Conservation (phyloP, 1,284 basidiomycete species). For the Apiotrichum domesticum region DNA sequence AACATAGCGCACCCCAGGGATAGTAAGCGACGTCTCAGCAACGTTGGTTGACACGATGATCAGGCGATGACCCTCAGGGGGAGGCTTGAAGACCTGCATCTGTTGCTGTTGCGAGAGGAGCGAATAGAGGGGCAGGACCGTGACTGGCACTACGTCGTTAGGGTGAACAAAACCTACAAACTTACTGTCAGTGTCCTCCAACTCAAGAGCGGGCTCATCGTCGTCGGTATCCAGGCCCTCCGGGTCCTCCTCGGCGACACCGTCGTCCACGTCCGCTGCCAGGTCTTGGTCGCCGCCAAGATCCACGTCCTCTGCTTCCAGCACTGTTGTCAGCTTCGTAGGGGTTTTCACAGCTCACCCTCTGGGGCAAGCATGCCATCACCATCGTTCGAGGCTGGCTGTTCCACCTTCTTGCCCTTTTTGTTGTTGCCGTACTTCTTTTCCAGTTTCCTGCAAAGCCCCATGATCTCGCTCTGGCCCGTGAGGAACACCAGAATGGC, state of each 20-base stretch:
- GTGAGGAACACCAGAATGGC: conserved; percentile 70
- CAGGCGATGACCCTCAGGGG: conserved; percentile 59
- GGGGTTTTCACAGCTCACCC: conserved; percentile 28
- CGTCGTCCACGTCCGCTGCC: conserved; percentile 50
- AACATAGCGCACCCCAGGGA: conserved; percentile 69
- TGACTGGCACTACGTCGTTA: conserved; percentile 55
- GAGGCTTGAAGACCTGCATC: conserved; percentile 64
- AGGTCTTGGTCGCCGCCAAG: conserved; percentile 46
- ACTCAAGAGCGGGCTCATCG: conserved; percentile 42
- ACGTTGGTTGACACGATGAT: conserved; percentile 73
- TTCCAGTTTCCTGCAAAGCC: conserved; percentile 65
- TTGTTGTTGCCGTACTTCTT: conserved; percentile 66
- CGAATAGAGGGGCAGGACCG: conserved; percentile 68
- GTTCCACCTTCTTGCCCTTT: conserved; percentile 33
- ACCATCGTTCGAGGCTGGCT: conserved; percentile 1
- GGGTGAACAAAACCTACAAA: conserved; percentile 2
- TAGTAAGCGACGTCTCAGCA: conserved; percentile 71
- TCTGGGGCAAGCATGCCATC: conserved; percentile 24
- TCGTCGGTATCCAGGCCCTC: conserved; percentile 48
- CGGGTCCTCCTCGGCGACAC: conserved; percentile 43
- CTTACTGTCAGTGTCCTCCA: conserved; percentile 47
- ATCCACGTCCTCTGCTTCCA: conserved; percentile 48
- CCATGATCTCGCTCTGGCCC: conserved; percentile 68
- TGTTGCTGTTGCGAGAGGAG: conserved; percentile 66
- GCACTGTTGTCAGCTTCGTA: conserved; percentile 49